These are phyloP conservation scores for Leersia perrieri DNA, from an alignment of 176 grass and related monocot species.

Conservation along the genomic window DNA sequence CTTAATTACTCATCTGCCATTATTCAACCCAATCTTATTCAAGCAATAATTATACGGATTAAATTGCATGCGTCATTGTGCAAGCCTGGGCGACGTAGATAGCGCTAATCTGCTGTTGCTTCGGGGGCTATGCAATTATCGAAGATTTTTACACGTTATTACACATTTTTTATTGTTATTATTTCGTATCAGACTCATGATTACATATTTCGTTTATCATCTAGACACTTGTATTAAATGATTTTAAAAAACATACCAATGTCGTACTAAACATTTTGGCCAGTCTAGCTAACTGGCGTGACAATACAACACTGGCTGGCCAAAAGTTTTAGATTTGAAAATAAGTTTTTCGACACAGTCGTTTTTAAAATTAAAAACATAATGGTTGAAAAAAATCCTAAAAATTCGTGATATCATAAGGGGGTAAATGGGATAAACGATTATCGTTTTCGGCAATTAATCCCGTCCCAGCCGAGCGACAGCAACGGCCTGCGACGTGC, in stretches of 20 bases:
- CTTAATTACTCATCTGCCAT: neutral
- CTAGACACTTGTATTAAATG: too few species aligned
- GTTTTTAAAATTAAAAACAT: too few species aligned
- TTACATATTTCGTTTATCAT: too few species aligned
- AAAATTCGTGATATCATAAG: too few species aligned
- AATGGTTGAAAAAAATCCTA: too few species aligned
- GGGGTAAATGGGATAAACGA: neutral
- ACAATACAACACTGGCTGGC: too few species aligned
- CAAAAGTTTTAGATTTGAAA: too few species aligned
- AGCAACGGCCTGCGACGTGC: constrained; percentile 11
- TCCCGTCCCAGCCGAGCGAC: neutral
- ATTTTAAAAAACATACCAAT: too few species aligned
- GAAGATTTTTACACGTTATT: neutral
- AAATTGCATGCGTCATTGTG: neutral
- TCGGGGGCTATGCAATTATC: neutral
- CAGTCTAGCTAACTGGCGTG: too few species aligned
- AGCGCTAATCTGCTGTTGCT: neutral
- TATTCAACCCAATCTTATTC: neutral
- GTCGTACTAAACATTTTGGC: too few species aligned
- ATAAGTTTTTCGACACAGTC: too few species aligned
- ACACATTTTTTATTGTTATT: neutral
- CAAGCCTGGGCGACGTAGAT: neutral
- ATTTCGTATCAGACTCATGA: neutral
- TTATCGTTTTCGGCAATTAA: constrained; percentile 21
- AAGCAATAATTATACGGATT: neutral